Percentiles rank a stretch among this genome's conserved stretches.
phyloP scores from a whole-genome alignment of 805 yeast genomes.

The Candida dendrica region DNA sequence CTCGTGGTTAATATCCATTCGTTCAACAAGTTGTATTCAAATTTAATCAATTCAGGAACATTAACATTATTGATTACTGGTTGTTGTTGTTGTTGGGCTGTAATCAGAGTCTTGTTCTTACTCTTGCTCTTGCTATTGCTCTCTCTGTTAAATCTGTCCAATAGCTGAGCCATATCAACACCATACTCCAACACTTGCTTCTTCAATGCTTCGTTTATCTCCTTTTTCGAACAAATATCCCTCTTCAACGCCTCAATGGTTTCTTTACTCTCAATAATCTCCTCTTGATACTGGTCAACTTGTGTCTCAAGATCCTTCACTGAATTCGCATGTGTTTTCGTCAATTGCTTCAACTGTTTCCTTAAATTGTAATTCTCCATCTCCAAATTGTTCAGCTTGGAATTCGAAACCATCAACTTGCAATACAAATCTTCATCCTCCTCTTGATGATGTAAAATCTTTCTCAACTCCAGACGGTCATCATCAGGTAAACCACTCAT shows the following conservation, averaged over 20 bases:
- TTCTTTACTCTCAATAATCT: background rate
- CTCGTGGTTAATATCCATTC: slow-evolving; percentile 6
- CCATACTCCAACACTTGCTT: no score
- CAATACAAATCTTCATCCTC: slow-evolving; percentile 14
- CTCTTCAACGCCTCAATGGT: background rate
- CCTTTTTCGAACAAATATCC: slow-evolving; percentile 2
- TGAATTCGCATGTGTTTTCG: background rate
- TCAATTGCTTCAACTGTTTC: background rate
- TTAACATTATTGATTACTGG: background rate
- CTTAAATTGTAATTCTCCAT: slow-evolving; percentile 6
- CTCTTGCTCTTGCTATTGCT: no score
- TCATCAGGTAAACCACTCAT: slow-evolving; percentile 8
- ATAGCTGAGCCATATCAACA: no score
- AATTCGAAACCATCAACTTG: slow-evolving; percentile 12
- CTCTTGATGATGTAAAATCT: slow-evolving; percentile 11
- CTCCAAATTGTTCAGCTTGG: slow-evolving; percentile 9
- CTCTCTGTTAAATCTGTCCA: no score
- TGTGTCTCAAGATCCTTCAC: background rate
- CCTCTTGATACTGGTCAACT: background rate
- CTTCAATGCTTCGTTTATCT: slow-evolving; percentile 5
- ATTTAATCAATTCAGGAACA: slow-evolving; percentile 3
- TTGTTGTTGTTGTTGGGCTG: background rate
- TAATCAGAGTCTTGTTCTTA: no score
- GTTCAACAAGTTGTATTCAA: slow-evolving; percentile 9
- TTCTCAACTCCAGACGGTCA: slow-evolving; percentile 9